These are phyloP conservation scores for Castanea crenata DNA, from an alignment of 306 rosid species.

Conservation along the genomic window DNA sequence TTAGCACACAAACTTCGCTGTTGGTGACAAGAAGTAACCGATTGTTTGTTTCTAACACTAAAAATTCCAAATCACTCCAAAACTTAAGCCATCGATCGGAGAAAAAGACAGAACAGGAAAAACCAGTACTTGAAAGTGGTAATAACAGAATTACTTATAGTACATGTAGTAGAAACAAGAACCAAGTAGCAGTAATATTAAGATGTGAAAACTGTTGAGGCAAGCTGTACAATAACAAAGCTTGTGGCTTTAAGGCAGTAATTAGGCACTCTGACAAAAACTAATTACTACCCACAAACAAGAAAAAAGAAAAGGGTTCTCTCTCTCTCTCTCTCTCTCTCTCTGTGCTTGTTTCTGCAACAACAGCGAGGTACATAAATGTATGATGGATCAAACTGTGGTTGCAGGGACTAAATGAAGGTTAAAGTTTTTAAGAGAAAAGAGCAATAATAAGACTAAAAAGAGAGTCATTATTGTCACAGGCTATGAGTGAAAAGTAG, in stretches of 20 bases:
- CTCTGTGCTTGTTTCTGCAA: constrained; percentile 4
- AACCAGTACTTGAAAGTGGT: constrained; percentile 28
- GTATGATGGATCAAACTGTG: background rate
- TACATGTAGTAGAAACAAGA: constrained; percentile 20
- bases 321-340: too few relatives aligned
- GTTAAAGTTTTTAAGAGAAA: constrained; percentile 6
- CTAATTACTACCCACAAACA: constrained; percentile 46
- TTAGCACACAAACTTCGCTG: constrained; percentile 16
- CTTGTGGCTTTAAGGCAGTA: constrained; percentile 51
- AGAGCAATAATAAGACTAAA: constrained; percentile 45
- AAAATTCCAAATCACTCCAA: background rate
- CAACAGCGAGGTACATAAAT: constrained; percentile 19
- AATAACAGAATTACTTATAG: constrained; percentile 11
- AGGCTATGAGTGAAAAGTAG: constrained; percentile 15
- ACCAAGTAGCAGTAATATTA: constrained; percentile 37
- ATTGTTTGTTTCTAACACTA: background rate
- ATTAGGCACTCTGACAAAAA: constrained; percentile 66
- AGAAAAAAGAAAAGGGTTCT: background rate
- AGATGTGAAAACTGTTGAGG: constrained; percentile 35
- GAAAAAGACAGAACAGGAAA: constrained; percentile 31
- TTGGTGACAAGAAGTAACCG: background rate
- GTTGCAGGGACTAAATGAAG: constrained; percentile 22
- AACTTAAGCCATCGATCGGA: constrained; percentile 11
- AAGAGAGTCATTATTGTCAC: constrained; percentile 43
- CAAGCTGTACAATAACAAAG: constrained; percentile 31